These are phyloP conservation scores for Chytriomyces hyalinus DNA, from an alignment of 192 early-diverging fungal genomes.

Conservation along the genomic window DNA sequence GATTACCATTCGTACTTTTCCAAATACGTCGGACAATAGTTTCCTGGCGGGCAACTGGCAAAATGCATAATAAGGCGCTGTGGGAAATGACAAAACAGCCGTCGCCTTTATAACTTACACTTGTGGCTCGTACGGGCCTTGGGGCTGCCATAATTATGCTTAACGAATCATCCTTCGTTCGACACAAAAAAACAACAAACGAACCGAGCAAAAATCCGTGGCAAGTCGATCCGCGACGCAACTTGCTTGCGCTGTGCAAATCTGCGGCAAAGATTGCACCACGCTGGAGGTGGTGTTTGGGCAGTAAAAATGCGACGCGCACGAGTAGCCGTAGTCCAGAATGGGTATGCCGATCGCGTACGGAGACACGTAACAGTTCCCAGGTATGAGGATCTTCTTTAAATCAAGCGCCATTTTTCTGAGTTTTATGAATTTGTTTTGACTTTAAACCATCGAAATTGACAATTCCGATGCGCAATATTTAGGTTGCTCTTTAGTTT, in stretches of 20 bases:
- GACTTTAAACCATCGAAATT: too few relatives aligned
- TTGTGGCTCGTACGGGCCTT: conserved; percentile 43
- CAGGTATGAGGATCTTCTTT: neutral
- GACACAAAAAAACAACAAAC: neutral
- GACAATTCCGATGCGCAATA: too few relatives aligned
- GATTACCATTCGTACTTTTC: too few relatives aligned
- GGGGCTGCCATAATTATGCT: conserved; percentile 24
- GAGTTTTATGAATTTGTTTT: neutral
- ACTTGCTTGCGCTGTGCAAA: conserved; percentile 7
- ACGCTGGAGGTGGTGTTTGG: conserved; percentile 21
- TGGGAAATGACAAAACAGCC: neutral
- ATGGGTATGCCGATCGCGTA: conserved; percentile 22
- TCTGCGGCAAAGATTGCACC: conserved; percentile 15
- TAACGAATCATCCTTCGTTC: neutral
- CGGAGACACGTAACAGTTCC: conserved; percentile 22
- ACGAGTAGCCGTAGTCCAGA: conserved; percentile 19
- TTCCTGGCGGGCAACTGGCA: neutral
- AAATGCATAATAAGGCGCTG: neutral
- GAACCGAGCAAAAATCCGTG: conserved; percentile 14
- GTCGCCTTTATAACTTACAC: conserved; percentile 19
- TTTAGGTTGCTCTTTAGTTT: too few relatives aligned
- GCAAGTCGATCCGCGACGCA: conserved; percentile 1
- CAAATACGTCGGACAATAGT: too few relatives aligned
- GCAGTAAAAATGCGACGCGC: conserved; percentile 32
- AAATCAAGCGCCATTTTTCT: conserved; percentile 1